A percentile compares a stretch with the other conserved stretches of the same genome.
Evolutionary conservation across 345 rosid species (phyloP).

Genomic region (Syzygium grande): DNA sequence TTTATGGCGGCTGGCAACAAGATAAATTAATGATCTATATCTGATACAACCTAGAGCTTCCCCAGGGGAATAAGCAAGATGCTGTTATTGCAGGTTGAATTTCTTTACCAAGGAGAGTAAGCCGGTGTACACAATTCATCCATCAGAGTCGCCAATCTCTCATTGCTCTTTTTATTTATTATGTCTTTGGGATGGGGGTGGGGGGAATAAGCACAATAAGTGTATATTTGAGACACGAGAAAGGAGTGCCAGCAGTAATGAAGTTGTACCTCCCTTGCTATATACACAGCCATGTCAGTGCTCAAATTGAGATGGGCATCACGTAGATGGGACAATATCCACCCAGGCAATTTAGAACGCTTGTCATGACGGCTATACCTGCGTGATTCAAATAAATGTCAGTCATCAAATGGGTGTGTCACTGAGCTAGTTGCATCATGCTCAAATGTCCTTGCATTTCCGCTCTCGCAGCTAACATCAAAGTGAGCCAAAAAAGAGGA

Average conservation of each 20-base stretch:
- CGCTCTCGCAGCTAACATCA: background rate
- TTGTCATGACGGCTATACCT: constrained; percentile 98
- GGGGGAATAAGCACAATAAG: background rate
- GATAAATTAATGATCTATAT: background rate
- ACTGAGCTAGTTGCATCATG: background rate
- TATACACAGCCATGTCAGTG: constrained; percentile 94
- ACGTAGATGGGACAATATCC: constrained; percentile 86
- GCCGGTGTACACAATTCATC: background rate
- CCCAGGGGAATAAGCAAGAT: background rate
- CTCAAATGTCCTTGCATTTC: background rate
- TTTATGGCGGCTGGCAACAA: background rate
- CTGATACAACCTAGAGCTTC: background rate
- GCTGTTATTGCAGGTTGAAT: background rate
- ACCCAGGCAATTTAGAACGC: constrained; percentile 91
- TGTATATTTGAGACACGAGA: background rate
- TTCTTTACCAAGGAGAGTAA: background rate
- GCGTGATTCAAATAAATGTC: constrained; percentile 4
- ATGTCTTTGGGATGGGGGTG: background rate
- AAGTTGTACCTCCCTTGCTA: constrained; percentile 72
- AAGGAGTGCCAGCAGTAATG: background rate
- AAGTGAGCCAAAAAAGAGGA: background rate
- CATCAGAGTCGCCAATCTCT: background rate
- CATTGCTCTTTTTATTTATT: background rate
- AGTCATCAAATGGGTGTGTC: background rate
- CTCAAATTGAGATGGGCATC: constrained; percentile 91